Percentiles rank a stretch among this genome's conserved stretches.
These are phyloP conservation scores for Gracilaria gracilis DNA, from an alignment of 23 red algal species.

Conservation along the genomic window DNA sequence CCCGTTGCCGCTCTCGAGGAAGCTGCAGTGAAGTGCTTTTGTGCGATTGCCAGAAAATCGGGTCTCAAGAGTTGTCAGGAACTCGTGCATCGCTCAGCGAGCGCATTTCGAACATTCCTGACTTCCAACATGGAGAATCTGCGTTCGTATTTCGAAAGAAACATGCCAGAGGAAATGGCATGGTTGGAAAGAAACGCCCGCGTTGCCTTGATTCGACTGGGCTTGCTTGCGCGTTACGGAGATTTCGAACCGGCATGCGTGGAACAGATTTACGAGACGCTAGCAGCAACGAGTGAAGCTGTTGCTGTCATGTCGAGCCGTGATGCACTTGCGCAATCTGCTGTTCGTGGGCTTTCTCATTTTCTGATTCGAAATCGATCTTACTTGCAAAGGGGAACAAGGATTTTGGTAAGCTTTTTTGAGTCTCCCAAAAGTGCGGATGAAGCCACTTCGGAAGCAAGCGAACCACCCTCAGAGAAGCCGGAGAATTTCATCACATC, in stretches of 20 bases:
- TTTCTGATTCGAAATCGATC: constrained; percentile 52
- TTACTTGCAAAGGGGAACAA: constrained; percentile 24
- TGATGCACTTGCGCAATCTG: constrained; percentile 28
- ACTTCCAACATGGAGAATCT: constrained; percentile 20
- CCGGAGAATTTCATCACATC: not conserved
- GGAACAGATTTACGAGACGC: constrained; percentile 19
- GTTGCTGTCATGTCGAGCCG: constrained; percentile 4
- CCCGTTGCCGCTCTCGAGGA: constrained; percentile 49
- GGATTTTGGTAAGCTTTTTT: constrained; percentile 13
- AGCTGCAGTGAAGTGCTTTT: constrained; percentile 68
- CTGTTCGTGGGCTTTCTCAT: constrained; percentile 46
- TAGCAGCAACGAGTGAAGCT: constrained; percentile 15
- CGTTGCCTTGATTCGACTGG: constrained; percentile 47
- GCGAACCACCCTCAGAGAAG: not conserved
- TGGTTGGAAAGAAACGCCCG: constrained; percentile 54
- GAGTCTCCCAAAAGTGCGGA: not conserved
- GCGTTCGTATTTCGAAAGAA: not conserved
- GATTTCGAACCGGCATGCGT: constrained; percentile 50
- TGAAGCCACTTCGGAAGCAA: not conserved
- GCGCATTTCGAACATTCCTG: constrained; percentile 43
- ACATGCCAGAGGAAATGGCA: not conserved
- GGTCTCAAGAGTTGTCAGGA: constrained; percentile 2
- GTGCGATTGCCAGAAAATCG: constrained; percentile 46
- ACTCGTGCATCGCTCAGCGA: constrained; percentile 41
- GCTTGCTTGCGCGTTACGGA: constrained; percentile 59